Conservation (phyloP, 768 basidiomycete genomes). For the Mycena capillaripes region DNA sequence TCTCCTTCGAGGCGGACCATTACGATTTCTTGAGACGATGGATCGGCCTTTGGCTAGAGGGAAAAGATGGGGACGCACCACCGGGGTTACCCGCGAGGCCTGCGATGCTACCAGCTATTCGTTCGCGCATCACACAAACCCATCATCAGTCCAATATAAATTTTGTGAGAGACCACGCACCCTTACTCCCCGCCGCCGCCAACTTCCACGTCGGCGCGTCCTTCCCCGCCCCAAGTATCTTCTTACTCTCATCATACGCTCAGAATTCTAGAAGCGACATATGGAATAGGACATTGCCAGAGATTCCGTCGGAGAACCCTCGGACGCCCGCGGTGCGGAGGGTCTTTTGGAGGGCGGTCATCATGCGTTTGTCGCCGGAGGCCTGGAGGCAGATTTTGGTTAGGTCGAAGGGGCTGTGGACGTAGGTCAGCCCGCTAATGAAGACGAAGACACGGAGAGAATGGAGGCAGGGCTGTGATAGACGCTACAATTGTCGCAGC, state of each 20-base stretch:
- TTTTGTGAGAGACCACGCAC: constrained; percentile 57
- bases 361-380: constrained; percentile 93
- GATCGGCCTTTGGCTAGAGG: neutral
- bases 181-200: constrained; percentile 87
- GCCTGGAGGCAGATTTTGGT: constrained; percentile 95
- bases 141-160: neutral
- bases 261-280: constrained; percentile 95
- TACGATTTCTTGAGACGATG: constrained; percentile 69
- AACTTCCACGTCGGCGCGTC: constrained; percentile 87
- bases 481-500: constrained; percentile 92
- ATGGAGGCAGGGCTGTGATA: constrained; percentile 64
- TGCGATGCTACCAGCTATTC: constrained; percentile 84
- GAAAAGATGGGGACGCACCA: constrained; percentile 57
- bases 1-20: constrained; percentile 94
- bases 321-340: constrained; percentile 79
- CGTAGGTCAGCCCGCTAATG: neutral
- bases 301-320: constrained; percentile 89
- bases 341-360: constrained; percentile 87
- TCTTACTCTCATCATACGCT: constrained; percentile 94
- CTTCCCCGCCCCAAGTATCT: constrained; percentile 78
- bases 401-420: constrained; percentile 80
- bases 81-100: constrained; percentile 92
- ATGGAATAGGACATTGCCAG: constrained; percentile 94
- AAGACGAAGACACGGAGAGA: neutral
- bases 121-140: no score